Conservation (phyloP, 805 yeast species). For the Metschnikowia shivogae region DNA sequence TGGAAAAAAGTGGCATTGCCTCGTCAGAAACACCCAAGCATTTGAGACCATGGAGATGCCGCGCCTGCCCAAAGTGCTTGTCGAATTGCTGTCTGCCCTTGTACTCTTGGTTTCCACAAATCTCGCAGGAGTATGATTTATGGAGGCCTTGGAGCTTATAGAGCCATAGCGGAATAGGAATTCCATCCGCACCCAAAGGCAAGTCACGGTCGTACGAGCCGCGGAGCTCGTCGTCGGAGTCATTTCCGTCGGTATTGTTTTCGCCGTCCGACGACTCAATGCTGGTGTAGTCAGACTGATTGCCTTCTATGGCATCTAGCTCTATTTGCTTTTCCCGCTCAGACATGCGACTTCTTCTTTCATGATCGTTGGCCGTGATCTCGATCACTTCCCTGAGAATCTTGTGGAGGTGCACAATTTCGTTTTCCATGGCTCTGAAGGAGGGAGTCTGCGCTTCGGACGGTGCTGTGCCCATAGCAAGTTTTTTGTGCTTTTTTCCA, state of each 20-base stretch:
- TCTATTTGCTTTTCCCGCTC: slow-evolving; percentile 63
- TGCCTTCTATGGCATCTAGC: slow-evolving; percentile 35
- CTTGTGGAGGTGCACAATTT: background rate
- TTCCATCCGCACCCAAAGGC: slow-evolving; percentile 85
- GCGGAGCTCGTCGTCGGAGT: slow-evolving; percentile 27
- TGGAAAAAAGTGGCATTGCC: slow-evolving; percentile 46
- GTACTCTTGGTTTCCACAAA: slow-evolving; percentile 73
- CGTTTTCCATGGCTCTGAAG: background rate
- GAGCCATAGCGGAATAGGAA: slow-evolving; percentile 91
- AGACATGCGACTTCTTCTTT: slow-evolving; percentile 64
- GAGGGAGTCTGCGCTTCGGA: background rate
- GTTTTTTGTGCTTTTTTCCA: slow-evolving; percentile 73
- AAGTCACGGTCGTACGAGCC: slow-evolving; percentile 49
- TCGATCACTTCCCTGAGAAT: slow-evolving; percentile 36
- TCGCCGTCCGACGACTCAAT: slow-evolving; percentile 24
- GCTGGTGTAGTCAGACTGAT: slow-evolving; percentile 37
- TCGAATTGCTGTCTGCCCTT: slow-evolving; percentile 71
- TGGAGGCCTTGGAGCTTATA: slow-evolving; percentile 86
- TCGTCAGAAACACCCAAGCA: slow-evolving; percentile 67
- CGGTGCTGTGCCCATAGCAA: slow-evolving; percentile 12
- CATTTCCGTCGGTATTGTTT: slow-evolving; percentile 7
- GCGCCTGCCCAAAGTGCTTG: slow-evolving; percentile 66
- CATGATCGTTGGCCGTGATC: slow-evolving; percentile 56
- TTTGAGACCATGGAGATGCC: slow-evolving; percentile 69
- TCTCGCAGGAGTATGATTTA: slow-evolving; percentile 69